Conservation (phyloP, 2,329 filamentous ascomycete genomes). For the Rhinocladiella similis region DNA sequence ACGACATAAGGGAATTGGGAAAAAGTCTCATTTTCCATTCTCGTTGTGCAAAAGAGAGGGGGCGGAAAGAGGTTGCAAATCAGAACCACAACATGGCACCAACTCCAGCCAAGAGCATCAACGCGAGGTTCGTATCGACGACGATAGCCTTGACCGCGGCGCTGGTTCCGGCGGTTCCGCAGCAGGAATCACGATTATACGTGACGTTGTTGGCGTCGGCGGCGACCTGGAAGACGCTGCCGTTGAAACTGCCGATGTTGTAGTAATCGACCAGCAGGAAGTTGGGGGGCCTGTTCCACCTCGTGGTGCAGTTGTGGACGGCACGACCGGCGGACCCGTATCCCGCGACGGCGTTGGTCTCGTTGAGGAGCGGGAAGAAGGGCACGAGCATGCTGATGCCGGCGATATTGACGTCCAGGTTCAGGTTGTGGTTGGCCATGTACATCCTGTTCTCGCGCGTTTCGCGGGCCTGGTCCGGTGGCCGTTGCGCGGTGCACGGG, state of each 20-base stretch:
- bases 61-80: too few species aligned
- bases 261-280: slow-evolving; percentile 85
- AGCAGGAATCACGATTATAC: slow-evolving; percentile 53
- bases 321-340: slow-evolving; percentile 66
- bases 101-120: too few species aligned
- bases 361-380: slow-evolving; percentile 66
- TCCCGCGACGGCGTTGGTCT: slow-evolving; percentile 68
- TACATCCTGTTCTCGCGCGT: slow-evolving; percentile 67
- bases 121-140: too few species aligned
- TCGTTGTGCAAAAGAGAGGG: too few species aligned
- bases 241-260: slow-evolving; percentile 66
- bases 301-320: slow-evolving; percentile 62
- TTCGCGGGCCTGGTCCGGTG: slow-evolving; percentile 54
- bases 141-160: neutral
- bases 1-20: too few species aligned
- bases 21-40: too few species aligned
- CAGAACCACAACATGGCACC: too few species aligned
- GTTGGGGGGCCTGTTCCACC: slow-evolving; percentile 71
- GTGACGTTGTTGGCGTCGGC: slow-evolving; percentile 71
- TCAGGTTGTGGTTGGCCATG: slow-evolving; percentile 88
- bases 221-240: slow-evolving; percentile 76
- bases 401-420: slow-evolving; percentile 70
- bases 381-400: slow-evolving; percentile 68
- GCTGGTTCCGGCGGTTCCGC: slow-evolving; percentile 22
- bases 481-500: slow-evolving; percentile 76